Evolutionary conservation across 208 protist species (phyloP).

Genomic region (Trypanosoma cruzi): DNA sequence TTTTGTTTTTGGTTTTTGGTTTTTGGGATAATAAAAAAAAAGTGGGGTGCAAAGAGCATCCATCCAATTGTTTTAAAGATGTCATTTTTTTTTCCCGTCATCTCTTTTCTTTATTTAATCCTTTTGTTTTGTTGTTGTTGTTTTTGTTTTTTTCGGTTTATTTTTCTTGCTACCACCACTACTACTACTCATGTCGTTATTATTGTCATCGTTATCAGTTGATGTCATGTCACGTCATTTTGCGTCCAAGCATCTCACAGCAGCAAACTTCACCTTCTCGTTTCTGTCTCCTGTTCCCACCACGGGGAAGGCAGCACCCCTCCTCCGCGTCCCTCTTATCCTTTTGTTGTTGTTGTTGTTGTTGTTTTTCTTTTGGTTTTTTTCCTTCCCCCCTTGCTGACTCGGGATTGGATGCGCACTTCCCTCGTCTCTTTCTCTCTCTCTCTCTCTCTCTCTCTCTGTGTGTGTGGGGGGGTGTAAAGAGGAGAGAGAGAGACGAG

Average conservation of each 20-base stretch:
- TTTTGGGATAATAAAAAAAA: conserved; percentile 2
- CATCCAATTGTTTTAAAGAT: neutral
- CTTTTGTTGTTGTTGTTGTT: neutral
- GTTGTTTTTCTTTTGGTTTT: neutral
- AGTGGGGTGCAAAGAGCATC: neutral
- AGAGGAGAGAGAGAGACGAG: no score
- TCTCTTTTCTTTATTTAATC: conserved; percentile 6
- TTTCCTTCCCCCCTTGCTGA: no score
- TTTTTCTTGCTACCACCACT: conserved; percentile 6
- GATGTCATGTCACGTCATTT: neutral
- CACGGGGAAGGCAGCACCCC: neutral
- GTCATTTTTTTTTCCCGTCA: neutral
- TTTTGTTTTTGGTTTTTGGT: no score
- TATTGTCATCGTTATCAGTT: no score
- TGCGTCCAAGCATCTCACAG: neutral
- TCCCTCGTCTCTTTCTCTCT: no score
- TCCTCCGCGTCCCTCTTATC: neutral
- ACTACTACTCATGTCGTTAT: no score
- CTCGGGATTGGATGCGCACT: no score
- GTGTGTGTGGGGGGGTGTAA: no score
- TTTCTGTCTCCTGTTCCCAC: neutral
- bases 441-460: no score
- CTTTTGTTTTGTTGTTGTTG: conserved; percentile 8
- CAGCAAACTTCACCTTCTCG: neutral
- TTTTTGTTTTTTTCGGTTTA: conserved; percentile 16